A percentile compares a stretch with the other conserved stretches of the same genome.
Evolutionary conservation across 257 asterid genomes (phyloP).

Genomic region (Paraleonurus japonicus): DNA sequence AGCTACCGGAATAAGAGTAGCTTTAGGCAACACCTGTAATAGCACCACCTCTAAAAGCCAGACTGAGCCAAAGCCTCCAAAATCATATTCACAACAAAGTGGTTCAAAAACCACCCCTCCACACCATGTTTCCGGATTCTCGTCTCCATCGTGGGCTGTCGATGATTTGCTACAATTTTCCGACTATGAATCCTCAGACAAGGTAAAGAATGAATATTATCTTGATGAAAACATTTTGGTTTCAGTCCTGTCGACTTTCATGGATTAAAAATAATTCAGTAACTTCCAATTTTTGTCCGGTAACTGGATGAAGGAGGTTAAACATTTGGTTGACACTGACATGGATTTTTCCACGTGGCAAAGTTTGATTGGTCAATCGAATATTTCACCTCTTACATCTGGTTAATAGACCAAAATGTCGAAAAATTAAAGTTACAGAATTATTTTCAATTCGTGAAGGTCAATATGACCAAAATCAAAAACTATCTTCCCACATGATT

Average conservation of each 20-base stretch:
- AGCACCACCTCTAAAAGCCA: conserved; percentile 35
- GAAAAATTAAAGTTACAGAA: no score
- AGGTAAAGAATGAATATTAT: conserved; percentile 36
- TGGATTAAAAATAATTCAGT: no score
- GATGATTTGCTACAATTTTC: conserved; percentile 81
- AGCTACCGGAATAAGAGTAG: conserved; percentile 96
- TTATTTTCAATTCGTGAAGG: no score
- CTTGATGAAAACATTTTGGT: neutral
- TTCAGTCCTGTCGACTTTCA: neutral
- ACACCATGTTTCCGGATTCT: conserved; percentile 37
- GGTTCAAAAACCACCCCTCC: conserved; percentile 34
- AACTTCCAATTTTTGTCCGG: neutral
- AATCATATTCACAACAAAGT: conserved; percentile 37
- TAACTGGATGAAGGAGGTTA: no score
- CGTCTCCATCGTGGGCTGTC: conserved; percentile 75
- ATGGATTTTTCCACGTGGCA: no score
- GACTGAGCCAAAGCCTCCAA: conserved; percentile 67
- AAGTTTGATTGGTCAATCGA: no score
- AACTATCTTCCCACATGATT: neutral
- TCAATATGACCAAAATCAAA: no score
- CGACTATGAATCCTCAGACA: conserved; percentile 58
- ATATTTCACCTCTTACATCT: neutral
- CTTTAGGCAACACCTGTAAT: conserved; percentile 54
- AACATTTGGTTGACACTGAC: no score
- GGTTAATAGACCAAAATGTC: no score